These are phyloP conservation scores for Pseudogymnoascus sp. DNA, from an alignment of 2,329 filamentous ascomycete genomes.

Conservation along the genomic window DNA sequence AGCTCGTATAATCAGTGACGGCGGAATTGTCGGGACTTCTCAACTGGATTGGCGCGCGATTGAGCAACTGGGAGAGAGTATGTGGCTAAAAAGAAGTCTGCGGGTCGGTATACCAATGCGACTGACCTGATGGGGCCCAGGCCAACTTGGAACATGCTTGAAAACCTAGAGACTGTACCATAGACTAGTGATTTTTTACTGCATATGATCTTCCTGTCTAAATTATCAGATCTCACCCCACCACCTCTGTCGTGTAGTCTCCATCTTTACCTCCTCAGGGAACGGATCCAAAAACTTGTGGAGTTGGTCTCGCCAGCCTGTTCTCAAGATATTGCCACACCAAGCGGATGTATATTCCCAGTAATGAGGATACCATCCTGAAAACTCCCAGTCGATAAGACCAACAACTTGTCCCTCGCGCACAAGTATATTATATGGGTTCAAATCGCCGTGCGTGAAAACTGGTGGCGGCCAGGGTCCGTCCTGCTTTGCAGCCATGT, in stretches of 20 bases:
- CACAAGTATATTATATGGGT: slow-evolving; percentile 37
- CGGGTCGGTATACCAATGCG: too few species aligned
- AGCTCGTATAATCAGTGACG: too few species aligned
- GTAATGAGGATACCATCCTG: slow-evolving; percentile 37
- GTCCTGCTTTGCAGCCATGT: slow-evolving; percentile 33
- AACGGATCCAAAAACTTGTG: slow-evolving; percentile 32
- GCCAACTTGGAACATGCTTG: too few species aligned
- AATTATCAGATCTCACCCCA: slow-evolving; percentile 27
- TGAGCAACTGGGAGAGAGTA: too few species aligned
- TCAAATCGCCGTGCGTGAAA: slow-evolving; percentile 42
- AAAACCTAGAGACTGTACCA: too few species aligned
- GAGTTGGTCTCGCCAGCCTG: slow-evolving; percentile 27
- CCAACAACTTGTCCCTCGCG: slow-evolving; percentile 36
- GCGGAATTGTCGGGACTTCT: too few species aligned
- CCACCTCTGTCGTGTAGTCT: slow-evolving; percentile 32
- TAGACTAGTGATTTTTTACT: too few species aligned
- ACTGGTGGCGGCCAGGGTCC: slow-evolving; percentile 30
- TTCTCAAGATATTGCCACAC: slow-evolving; percentile 27
- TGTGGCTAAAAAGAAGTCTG: too few species aligned
- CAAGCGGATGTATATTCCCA: slow-evolving; percentile 25
- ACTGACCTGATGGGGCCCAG: too few species aligned
- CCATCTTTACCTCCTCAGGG: slow-evolving; percentile 35
- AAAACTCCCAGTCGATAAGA: slow-evolving; percentile 39
- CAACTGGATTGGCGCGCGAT: too few species aligned
- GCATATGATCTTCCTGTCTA: not conserved